Conservation (phyloP, 2,329 filamentous ascomycete species). For the Fusarium musae region DNA sequence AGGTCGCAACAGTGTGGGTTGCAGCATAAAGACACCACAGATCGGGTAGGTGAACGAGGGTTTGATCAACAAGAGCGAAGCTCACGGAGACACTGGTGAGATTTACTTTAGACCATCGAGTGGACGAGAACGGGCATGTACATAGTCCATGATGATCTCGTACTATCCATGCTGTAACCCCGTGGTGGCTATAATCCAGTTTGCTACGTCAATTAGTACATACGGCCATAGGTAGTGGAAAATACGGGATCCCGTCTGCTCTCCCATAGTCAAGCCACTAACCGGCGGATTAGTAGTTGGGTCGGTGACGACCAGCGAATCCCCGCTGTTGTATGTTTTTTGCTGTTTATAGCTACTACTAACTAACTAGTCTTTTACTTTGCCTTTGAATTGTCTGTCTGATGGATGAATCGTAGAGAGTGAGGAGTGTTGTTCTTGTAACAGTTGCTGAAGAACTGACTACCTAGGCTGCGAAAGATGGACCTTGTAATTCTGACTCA, state of each 20-base stretch:
- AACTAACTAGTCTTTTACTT: neutral
- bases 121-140: neutral
- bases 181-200: fast-evolving
- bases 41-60: neutral
- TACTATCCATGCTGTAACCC: neutral
- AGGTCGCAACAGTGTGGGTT: neutral
- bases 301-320: conserved; percentile 27
- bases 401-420: neutral
- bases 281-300: conserved; percentile 25
- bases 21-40: neutral
- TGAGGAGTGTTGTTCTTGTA: neutral
- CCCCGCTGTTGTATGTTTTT: conserved; percentile 27
- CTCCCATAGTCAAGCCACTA: conserved; percentile 25
- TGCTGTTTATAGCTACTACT: neutral
- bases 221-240: conserved; percentile 25
- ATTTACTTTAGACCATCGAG: neutral
- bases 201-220: fast-evolving
- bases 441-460: neutral
- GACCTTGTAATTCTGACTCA: neutral
- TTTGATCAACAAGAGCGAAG: neutral
- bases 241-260: conserved; percentile 26
- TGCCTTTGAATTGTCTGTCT: neutral
- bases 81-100: neutral
- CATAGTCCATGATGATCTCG: neutral
- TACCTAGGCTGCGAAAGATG: neutral